These are phyloP conservation scores for Ceratonia siliqua DNA, from an alignment of 306 rosid species.

Conservation along the genomic window DNA sequence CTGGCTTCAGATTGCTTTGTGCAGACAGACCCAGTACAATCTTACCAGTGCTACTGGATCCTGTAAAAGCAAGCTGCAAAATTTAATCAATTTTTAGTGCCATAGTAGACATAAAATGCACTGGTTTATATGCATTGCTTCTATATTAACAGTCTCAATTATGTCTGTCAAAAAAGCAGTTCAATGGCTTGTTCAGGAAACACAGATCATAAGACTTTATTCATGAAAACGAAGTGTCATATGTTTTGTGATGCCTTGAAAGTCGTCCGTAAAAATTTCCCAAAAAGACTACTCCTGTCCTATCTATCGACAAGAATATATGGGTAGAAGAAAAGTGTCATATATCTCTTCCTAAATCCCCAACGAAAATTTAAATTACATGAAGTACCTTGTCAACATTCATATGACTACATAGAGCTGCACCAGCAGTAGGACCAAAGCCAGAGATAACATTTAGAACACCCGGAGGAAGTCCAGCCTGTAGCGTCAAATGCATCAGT, in stretches of 20 bases:
- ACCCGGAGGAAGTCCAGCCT: slow-evolving; percentile 88
- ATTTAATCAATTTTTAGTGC: slow-evolving; percentile 15
- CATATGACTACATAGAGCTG: slow-evolving; percentile 75
- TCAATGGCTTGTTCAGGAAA: background rate
- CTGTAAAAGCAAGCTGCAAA: slow-evolving; percentile 78
- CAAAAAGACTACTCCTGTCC: background rate
- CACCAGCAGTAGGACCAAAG: slow-evolving; percentile 78
- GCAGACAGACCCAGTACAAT: slow-evolving; percentile 54
- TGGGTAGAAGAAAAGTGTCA: background rate
- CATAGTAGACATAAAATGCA: background rate
- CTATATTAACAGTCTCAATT: background rate
- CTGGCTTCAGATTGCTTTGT: slow-evolving; percentile 71
- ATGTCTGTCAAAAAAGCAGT: background rate
- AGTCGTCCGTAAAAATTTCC: background rate
- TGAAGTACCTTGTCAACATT: slow-evolving; percentile 69
- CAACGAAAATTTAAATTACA: background rate
- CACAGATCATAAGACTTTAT: background rate
- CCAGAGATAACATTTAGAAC: slow-evolving; percentile 72
- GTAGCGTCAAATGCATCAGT: slow-evolving; percentile 26
- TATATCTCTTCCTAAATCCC: background rate
- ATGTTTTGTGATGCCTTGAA: background rate
- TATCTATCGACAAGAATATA: background rate
- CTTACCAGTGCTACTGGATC: slow-evolving; percentile 72
- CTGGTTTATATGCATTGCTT: background rate
- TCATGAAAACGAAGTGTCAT: background rate